Conservation (phyloP, 495 filamentous ascomycete species). For the Ramalina intermedia region DNA sequence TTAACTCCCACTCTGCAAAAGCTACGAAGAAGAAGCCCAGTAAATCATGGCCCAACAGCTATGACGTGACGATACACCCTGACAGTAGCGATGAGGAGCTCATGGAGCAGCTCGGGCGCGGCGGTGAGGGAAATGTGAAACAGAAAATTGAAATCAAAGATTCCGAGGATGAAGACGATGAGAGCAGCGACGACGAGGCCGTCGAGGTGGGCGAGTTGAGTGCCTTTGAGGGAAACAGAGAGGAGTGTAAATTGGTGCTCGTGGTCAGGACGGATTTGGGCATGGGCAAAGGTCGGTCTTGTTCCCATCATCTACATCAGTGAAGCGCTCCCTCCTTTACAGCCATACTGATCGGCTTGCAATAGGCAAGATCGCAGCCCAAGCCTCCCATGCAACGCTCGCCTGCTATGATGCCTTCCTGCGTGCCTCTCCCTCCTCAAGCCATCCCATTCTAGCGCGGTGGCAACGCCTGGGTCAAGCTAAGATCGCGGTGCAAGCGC, state of each 20-base stretch:
- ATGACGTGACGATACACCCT: constrained; percentile 33
- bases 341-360: not conserved
- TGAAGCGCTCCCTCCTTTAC: not conserved
- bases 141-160: constrained; percentile 3
- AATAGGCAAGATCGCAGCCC: constrained; percentile 90
- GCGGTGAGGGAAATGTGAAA: not conserved
- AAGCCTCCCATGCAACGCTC: constrained; percentile 89
- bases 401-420: constrained; percentile 84
- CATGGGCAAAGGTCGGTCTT: constrained; percentile 82
- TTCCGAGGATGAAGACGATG: constrained; percentile 4
- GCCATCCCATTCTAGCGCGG: constrained; percentile 50
- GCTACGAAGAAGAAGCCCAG: constrained; percentile 9
- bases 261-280: constrained; percentile 87
- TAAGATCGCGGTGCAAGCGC: constrained; percentile 81
- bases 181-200: constrained; percentile 15
- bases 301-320: not conserved
- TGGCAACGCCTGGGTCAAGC: constrained; percentile 82
- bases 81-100: constrained; percentile 31
- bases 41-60: constrained; percentile 36
- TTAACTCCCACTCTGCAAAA: constrained; percentile 13
- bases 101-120: constrained; percentile 6
- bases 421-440: constrained; percentile 36
- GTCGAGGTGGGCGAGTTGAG: constrained; percentile 28
- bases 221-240: constrained; percentile 36
- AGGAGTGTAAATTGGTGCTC: constrained; percentile 89